Percentiles rank a stretch among this genome's conserved stretches.
phyloP scores from a whole-genome alignment of 1,139 yeast species.

The Blastobotrys indianensis region DNA sequence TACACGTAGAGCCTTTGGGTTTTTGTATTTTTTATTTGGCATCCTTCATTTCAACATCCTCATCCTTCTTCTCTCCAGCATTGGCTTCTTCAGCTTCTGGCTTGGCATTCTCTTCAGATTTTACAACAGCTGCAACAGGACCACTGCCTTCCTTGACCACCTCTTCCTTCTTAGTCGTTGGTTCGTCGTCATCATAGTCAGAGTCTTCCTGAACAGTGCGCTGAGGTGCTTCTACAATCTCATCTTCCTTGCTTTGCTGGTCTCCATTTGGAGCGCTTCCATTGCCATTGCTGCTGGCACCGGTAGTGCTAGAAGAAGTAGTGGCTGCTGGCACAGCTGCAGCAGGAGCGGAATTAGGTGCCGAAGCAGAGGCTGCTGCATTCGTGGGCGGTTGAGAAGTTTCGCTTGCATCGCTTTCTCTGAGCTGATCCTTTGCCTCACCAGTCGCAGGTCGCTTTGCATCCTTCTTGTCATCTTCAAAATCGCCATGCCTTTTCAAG shows the following conservation, averaged over 20 bases:
- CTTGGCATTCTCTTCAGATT: background rate
- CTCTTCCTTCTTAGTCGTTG: background rate
- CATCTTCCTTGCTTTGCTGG: slow-evolving; percentile 15
- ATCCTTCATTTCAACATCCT: slow-evolving; percentile 18
- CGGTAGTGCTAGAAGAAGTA: background rate
- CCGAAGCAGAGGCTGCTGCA: slow-evolving; percentile 10
- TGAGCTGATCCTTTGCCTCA: slow-evolving; percentile 12
- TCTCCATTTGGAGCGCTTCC: background rate
- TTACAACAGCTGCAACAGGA: background rate
- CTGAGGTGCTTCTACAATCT: slow-evolving; percentile 55
- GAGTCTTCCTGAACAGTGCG: slow-evolving; percentile 79
- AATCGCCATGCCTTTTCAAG: slow-evolving; percentile 14
- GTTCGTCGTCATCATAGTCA: slow-evolving; percentile 63
- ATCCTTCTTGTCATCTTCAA: slow-evolving; percentile 14
- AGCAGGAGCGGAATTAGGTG: slow-evolving; percentile 6
- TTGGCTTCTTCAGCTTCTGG: background rate
- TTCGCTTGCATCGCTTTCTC: background rate
- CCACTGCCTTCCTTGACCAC: slow-evolving; percentile 1
- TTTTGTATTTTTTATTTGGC: slow-evolving; percentile 9
- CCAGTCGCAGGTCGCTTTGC: slow-evolving; percentile 14
- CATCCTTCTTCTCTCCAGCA: slow-evolving; percentile 8
- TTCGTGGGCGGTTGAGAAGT: slow-evolving; percentile 3
- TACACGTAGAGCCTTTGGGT: too few species aligned
- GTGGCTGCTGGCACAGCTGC: background rate
- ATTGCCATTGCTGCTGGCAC: background rate